These are phyloP conservation scores for Verticillium dahliae DNA, from an alignment of 2,329 filamentous ascomycete genomes.

Conservation along the genomic window DNA sequence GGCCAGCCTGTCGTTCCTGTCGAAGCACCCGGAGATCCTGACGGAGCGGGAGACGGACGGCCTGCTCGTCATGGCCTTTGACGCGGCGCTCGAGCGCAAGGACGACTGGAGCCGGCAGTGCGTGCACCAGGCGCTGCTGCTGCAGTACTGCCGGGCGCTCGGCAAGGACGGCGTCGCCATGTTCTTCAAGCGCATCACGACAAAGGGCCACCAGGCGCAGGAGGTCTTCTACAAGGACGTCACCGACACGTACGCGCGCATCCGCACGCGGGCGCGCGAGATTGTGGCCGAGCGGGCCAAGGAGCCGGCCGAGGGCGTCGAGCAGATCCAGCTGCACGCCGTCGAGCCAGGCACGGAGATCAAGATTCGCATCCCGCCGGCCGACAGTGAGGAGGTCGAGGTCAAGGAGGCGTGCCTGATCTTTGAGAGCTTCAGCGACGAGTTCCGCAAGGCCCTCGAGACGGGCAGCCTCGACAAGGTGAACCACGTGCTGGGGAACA, in stretches of 20 bases:
- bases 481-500: slow-evolving; percentile 62
- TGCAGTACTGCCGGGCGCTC: slow-evolving; percentile 91
- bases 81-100: slow-evolving; percentile 70
- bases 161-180: slow-evolving; percentile 81
- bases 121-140: slow-evolving; percentile 84
- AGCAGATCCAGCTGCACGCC: slow-evolving; percentile 95
- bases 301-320: slow-evolving; percentile 57
- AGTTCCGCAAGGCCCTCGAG: slow-evolving; percentile 75
- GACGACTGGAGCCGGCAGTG: slow-evolving; percentile 75
- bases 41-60: slow-evolving; percentile 85
- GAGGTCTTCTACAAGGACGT: slow-evolving; percentile 93
- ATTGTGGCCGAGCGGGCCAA: slow-evolving; percentile 51
- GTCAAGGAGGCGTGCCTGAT: slow-evolving; percentile 61
- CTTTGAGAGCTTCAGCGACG: slow-evolving; percentile 77
- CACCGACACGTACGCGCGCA: slow-evolving; percentile 76
- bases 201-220: slow-evolving; percentile 79
- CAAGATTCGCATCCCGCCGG: slow-evolving; percentile 68
- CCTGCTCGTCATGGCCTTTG: slow-evolving; percentile 85
- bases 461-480: slow-evolving; percentile 72
- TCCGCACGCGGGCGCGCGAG: slow-evolving; percentile 69
- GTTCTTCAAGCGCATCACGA: slow-evolving; percentile 96
- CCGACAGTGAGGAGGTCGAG: slow-evolving; percentile 58
- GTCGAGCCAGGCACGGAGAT: slow-evolving; percentile 87
- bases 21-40: slow-evolving; percentile 70
- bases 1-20: slow-evolving; percentile 68